Evolutionary conservation across 192 early-diverging fungal genomes (phyloP), one percentile per base, ranked within the genome.

Genomic region (Entophlyctis luteolus): DNA sequence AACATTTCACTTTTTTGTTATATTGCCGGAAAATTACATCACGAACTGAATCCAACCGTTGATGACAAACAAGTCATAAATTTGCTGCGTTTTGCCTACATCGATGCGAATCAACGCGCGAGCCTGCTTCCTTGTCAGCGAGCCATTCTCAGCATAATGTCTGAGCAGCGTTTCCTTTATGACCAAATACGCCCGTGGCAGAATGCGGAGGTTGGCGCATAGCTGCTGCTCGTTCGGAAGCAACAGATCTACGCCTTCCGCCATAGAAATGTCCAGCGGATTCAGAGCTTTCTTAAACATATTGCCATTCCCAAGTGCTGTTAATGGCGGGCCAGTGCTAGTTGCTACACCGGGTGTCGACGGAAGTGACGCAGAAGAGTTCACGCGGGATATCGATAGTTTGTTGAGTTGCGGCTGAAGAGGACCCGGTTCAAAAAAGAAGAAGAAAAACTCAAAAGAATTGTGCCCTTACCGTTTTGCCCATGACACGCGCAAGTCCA

Each of bases 61-160:
- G 59, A 90, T 85, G 6, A 94, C 86, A 72, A 96, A 99, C 73
- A 96, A 95, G 67, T 98, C 91, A 67, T 90, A 96, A 6, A 99
- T 86, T 69, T 81, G 74, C 70, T 81, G 82, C 2, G 93, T 90
- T 72, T 93, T 97, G 77, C 89, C 88, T 2, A 88, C 89, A 73
- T 99, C 96, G 59, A 98, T 94, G 76, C 91, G 92, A 77, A 95
- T 88, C 57, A 99, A 69, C 48, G 89, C 82, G n/a, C 91, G 77
- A 1, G 91, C 90, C 59, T 89, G 85, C 48, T 89, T 81, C 48
- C 91, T 80, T 50, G 84, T 81, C 62, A 99, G 76, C 5, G 93
- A 93, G 6, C 75, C 79, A 5, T 74, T 70, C 22, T 83, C 84
- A 4, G 88, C 90, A 70, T 91, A 93, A 63, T 95, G 92, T 28